Base-by-base conservation (phyloP, 2,329 filamentous ascomycete genomes). In the Dactylellina parvicollis region DNA sequence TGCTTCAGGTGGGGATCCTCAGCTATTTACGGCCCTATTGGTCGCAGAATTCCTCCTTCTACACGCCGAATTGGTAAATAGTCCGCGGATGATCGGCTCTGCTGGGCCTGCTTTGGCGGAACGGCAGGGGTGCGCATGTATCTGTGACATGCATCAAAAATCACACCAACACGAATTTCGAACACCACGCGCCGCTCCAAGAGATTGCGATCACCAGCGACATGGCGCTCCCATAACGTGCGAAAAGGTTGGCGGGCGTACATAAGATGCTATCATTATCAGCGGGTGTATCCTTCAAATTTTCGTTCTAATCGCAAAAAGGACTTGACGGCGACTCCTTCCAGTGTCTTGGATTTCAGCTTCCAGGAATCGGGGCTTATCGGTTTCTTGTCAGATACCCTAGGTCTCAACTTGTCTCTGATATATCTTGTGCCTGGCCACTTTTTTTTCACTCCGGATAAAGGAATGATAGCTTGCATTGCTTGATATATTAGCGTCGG, bases 341-440 rank as follows among this genome's bases (percentile, higher is more conserved):
- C 38, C 34, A 42, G 16, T 57, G 50, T 34, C 42, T 57, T 42
- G 32, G 16, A 57, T 9, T n/a, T 12, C n/a, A 28, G 24, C 32
- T 67, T 42, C 52, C 36, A 26, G 44, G n/a, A 61, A 49, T 26
- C n/a, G 5, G 26, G 49, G 42, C 52, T 59, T 67, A 46, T 52
- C 52, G 52, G 52, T 28, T 32, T 49, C 42, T 18, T 36, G 30
- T 34, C 9, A 26, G n/a, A 42, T 12, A 14, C n/a, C 18, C 22
- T 42, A 20, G 22, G 20, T 32, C 36, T 24, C 18, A 9, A 38
- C 16, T 28, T 56, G 36, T 56, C 52, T 56, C 20, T 16, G 18
- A 56, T 56, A 56, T 56, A 56, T 56, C 34, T 42, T 22, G 34
- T 42, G 34, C 34, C 12, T 28, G 52, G 9, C 34, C 52, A 18